Evolutionary conservation across 192 early-diverging fungal species (phyloP), one percentile per base, ranked within the genome.

Genomic region (Chytriomyces hyalinus): DNA sequence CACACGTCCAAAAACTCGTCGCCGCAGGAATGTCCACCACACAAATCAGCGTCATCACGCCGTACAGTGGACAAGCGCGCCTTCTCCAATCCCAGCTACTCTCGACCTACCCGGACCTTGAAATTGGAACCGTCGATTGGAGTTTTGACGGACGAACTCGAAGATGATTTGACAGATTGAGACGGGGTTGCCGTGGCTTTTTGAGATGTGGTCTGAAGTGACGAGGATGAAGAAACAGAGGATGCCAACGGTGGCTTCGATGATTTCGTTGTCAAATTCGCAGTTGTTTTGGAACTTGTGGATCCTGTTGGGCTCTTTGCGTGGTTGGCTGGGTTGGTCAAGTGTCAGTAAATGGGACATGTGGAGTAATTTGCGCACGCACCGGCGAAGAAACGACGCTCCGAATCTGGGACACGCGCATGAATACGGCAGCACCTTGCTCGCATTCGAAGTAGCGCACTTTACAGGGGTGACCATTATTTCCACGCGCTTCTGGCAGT

Each of bases 21-120:
- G 78, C 63, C 3, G 89, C 91, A 5, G 94, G 94, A 0, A 80
- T 98, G 2, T 10, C 43, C 0, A 57, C 89, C 4, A 73, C 73
- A 0, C 88, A 93, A 17, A 95, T 98, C 77, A 93, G 89, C 7
- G 90, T 98, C 43, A 96, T 96, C 61, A 93, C 93, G 6, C 95
- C 95, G 1, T 98, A 98, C 81, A 87, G 88, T 26, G 93, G 92
- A 0, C 94, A 96, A 76, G 93, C 93, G 6, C 80, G 87, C 10
- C 60, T 84, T 6, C 50, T 83, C 6, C 50, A 73, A 46, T 28
- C 46, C 59, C 11, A 59, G 59, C 60, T 79, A 1, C 51, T 26
- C 24, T 26, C 24, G 24, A 26, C 13, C 60, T 57, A 43, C 53
- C 76, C 24, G 67, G 7, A 26, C 8, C 57, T 77, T 11, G 76